Evolutionary conservation across 192 early-diverging fungal genomes (phyloP), one percentile per base, ranked within the genome.

Genomic region (Dimargaris cristalligena): DNA sequence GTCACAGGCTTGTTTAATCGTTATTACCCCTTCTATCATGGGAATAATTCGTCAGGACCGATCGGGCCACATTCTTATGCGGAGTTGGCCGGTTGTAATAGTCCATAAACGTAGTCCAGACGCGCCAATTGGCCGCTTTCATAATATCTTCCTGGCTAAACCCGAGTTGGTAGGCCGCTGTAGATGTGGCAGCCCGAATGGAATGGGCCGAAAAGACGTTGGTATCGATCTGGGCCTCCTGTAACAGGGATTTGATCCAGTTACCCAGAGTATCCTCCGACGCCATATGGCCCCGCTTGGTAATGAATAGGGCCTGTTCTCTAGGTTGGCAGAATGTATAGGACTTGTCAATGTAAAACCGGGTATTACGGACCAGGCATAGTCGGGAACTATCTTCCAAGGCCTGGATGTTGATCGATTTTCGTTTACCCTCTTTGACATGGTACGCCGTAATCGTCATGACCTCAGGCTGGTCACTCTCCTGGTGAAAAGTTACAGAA

Each of bases 101-200:
- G n/a, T n/a, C n/a, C n/a, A n/a, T n/a, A n/a, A n/a, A n/a, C n/a
- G n/a, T n/a, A n/a, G n/a, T n/a, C n/a, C n/a, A n/a, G n/a, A n/a
- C n/a, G n/a, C n/a, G n/a, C 46, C 46, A 47, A 6, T 6, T 47
- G n/a, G 46, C 46, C 46, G 25, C 46, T 25, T 47, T 1, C 13
- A 44, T 11, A 14, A 44, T 44, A 14, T 14, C 44, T 44, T 44
- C 44, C 44, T 44, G 13, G 20, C 13, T 44, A 20, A 44, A 44
- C 20, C 44, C 20, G 44, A 44, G 44, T 44, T 14, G 11, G 11
- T 44, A 14, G 11, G 44, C 44, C 44, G 11, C 20, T 11, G 44
- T 44, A 14, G 44, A 44, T 44, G 44, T 44, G 20, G 49, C 49
- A 23, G 49, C 10, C 10, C 49, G 49, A 51, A 51, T 51, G 49